Evolutionary conservation across 2,329 filamentous ascomycete genomes (phyloP).

Genomic region (Aureobasidium sp.): DNA sequence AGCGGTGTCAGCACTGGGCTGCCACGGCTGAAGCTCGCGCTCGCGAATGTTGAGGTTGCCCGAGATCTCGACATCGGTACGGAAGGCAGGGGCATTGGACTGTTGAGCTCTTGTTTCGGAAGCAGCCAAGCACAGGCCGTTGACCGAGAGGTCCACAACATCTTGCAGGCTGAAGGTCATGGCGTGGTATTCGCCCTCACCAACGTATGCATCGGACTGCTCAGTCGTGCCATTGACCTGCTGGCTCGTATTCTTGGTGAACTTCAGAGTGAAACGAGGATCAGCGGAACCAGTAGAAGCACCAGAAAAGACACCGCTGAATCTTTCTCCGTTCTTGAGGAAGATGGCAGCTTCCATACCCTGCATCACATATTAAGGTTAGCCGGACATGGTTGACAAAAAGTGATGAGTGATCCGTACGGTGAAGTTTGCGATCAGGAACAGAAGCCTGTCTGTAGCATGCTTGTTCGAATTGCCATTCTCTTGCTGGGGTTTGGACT

Average conservation of each 20-base stretch:
- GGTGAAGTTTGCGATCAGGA: constrained; percentile 50
- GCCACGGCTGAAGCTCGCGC: constrained; percentile 73
- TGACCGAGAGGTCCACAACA: constrained; percentile 47
- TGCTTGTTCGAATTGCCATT: constrained; percentile 49
- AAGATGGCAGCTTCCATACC: constrained; percentile 49
- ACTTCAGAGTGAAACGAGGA: constrained; percentile 53
- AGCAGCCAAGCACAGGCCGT: constrained; percentile 46
- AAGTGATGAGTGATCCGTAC: constrained; percentile 36
- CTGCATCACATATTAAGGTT: constrained; percentile 28
- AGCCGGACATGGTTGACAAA: background rate
- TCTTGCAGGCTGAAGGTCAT: constrained; percentile 58
- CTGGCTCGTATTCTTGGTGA: constrained; percentile 49
- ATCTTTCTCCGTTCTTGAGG: constrained; percentile 53
- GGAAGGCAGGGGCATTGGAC: constrained; percentile 60
- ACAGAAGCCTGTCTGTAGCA: constrained; percentile 52
- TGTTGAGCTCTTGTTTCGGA: constrained; percentile 47
- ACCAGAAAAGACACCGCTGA: constrained; percentile 53
- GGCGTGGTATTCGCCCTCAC: constrained; percentile 39
- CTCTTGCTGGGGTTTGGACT: constrained; percentile 26
- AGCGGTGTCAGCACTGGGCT: constrained; percentile 52
- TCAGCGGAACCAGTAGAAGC: constrained; percentile 44
- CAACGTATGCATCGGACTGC: constrained; percentile 35
- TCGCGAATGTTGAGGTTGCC: constrained; percentile 55
- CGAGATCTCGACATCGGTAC: constrained; percentile 83
- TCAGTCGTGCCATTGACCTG: constrained; percentile 40